These are phyloP conservation scores for Pseudogymnoascus sp. DNA, from an alignment of 2,329 filamentous ascomycete species.

Conservation along the genomic window DNA sequence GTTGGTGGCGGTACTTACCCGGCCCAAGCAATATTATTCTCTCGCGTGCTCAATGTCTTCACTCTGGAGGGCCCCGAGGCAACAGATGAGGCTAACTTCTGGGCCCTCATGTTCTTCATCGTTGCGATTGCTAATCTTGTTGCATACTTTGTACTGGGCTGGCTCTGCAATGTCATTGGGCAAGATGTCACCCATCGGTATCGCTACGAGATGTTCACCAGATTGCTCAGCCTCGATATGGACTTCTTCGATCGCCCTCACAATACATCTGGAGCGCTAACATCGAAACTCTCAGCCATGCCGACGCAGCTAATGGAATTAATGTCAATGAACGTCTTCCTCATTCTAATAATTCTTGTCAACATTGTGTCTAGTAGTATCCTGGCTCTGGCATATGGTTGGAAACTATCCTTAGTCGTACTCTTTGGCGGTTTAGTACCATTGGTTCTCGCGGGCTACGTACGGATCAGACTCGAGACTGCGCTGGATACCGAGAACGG, in stretches of 20 bases:
- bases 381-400: constrained; percentile 34
- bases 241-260: constrained; percentile 30
- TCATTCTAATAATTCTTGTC: constrained; percentile 35
- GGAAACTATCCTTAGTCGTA: constrained; percentile 38
- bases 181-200: constrained; percentile 31
- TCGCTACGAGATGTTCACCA: constrained; percentile 25
- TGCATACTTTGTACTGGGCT: constrained; percentile 25
- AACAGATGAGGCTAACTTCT: constrained; percentile 32
- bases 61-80: constrained; percentile 16
- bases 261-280: constrained; percentile 29
- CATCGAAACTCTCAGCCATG: constrained; percentile 25
- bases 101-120: constrained; percentile 42
- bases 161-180: constrained; percentile 26
- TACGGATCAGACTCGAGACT: constrained; percentile 36
- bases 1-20: constrained; percentile 31
- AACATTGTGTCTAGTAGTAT: constrained; percentile 33
- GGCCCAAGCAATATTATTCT: constrained; percentile 29
- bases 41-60: constrained; percentile 27
- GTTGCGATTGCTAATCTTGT: constrained; percentile 33
- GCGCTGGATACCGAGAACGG: constrained; percentile 31
- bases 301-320: constrained; percentile 38
- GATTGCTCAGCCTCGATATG: constrained; percentile 35
- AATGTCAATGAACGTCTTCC: constrained; percentile 34
- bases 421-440: constrained; percentile 35
- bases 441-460: constrained; percentile 33